These are phyloP conservation scores for Hippophae rhamnoides DNA, from an alignment of 306 rosid species.

Conservation along the genomic window DNA sequence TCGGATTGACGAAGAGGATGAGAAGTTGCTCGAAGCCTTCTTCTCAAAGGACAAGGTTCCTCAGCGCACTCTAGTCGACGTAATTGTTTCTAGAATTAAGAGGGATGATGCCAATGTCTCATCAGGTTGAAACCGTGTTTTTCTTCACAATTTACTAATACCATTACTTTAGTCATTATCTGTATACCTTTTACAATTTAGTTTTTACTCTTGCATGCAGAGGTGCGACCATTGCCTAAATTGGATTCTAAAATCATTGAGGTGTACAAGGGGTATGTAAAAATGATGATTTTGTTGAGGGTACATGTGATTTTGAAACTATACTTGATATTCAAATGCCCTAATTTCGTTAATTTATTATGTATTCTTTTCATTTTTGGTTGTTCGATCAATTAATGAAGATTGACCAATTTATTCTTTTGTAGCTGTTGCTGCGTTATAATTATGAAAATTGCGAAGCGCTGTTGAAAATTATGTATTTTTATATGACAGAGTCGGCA, in stretches of 20 bases:
- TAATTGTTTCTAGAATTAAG: constrained; percentile 60
- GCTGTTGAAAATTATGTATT: not conserved
- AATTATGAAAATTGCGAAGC: not conserved
- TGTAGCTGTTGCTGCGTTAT: not conserved
- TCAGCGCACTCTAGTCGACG: constrained; percentile 55
- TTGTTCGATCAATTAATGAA: not conserved
- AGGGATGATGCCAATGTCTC: constrained; percentile 42
- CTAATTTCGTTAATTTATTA: too few relatives aligned
- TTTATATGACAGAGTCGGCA: constrained; percentile 48
- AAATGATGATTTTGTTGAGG: not conserved
- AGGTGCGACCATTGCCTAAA: constrained; percentile 53
- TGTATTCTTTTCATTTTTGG: too few relatives aligned
- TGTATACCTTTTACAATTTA: not conserved
- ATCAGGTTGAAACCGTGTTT: constrained; percentile 35
- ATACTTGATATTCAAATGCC: not conserved
- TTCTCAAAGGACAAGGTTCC: constrained; percentile 31
- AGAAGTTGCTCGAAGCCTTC: constrained; percentile 53
- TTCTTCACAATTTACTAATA: not conserved
- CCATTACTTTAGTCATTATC: not conserved
- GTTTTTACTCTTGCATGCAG: constrained; percentile 45
- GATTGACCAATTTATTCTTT: not conserved
- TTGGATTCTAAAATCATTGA: constrained; percentile 58
- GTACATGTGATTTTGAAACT: not conserved
- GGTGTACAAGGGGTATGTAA: constrained; percentile 57
- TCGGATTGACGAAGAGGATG: constrained; percentile 65